Percentiles rank a stretch among this genome's conserved stretches.
These are phyloP conservation scores for Sclerotinia sclerotiorum DNA, from an alignment of 2,329 filamentous ascomycete genomes.

Conservation along the genomic window DNA sequence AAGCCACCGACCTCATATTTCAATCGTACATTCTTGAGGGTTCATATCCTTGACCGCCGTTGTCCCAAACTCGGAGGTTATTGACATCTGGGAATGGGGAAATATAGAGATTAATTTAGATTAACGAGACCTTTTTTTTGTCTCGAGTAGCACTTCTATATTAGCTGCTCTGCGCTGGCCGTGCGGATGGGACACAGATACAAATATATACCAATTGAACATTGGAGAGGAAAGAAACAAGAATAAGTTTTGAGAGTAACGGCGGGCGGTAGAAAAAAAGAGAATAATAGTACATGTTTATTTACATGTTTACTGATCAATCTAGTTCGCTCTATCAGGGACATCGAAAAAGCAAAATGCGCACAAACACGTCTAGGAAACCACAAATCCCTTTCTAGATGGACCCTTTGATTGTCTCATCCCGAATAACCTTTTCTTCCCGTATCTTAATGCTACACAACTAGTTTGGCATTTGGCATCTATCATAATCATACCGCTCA, in stretches of 20 bases:
- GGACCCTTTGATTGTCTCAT: background rate
- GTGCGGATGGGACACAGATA: background rate
- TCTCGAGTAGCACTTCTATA: background rate
- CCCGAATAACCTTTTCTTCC: background rate
- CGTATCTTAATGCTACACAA: background rate
- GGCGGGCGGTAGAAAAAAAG: constrained; percentile 1
- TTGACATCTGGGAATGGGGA: background rate
- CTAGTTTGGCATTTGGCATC: background rate
- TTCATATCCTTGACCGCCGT: constrained; percentile 5
- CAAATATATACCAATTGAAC: background rate
- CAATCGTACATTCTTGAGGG: background rate
- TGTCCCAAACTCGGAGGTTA: constrained; percentile 8
- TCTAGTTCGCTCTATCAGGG: constrained; percentile 11
- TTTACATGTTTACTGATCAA: background rate
- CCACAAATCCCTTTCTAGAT: background rate
- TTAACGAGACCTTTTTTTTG: background rate
- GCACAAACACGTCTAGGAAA: background rate
- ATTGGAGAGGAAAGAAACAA: background rate
- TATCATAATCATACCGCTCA: background rate
- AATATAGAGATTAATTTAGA: constrained; percentile 1
- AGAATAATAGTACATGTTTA: background rate
- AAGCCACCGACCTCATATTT: constrained; percentile 10
- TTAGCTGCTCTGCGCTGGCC: background rate
- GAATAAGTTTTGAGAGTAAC: background rate
- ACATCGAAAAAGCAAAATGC: background rate